Base-by-base conservation (phyloP, 2,329 filamentous ascomycete species). In the Ascochyta pisi region DNA sequence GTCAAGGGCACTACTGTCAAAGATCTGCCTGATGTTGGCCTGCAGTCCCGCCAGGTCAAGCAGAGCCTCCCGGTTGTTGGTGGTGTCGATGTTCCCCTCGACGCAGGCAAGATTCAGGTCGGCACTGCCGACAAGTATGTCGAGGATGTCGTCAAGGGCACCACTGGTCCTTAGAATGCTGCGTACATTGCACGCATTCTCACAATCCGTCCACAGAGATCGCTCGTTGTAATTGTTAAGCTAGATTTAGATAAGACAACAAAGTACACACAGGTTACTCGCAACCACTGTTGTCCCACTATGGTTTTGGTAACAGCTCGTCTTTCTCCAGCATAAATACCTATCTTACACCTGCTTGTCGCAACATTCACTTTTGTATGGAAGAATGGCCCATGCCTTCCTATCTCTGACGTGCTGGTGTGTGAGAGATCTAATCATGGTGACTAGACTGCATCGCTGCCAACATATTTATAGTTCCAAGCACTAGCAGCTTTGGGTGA, bases 21-120 rank as follows among this genome's bases (percentile, higher is more conserved):
- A 12, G 23, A 41, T 13, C 38, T 54, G n/a, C 50, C 43, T 23
- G 33, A 41, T 3, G 41, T 46, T 35, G 42, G 35, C 37, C 22
- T 24, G n/a, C 42, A 41, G 15, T 26, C 23, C 12, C 39, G 47
- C 24, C 29, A 56, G 4, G 12, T 50, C 15, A 29, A 50, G 34
- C 53, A 51, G 42, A 42, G 13, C 26, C 29, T 48, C 16, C 54
- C 49, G 22, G 35, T 52, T n/a, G 44, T 45, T 24, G 49, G 54
- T 13, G 34, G 24, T n/a, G 49, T 35, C 6, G n/a, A 43, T 6
- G 43, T 44, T 3, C 48, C 54, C 10, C 39, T 52, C 5, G 54
- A 52, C 22, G 48, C 39, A 19, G 40, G 43, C 4, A 45, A 57
- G 39, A 38, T 53, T 9, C 43, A 52, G 22, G 44, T 57, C 9